Percentiles rank a stretch among this genome's conserved stretches.
Evolutionary conservation across 768 basidiomycete genomes (phyloP).

Genomic region (Mycena alexandri): DNA sequence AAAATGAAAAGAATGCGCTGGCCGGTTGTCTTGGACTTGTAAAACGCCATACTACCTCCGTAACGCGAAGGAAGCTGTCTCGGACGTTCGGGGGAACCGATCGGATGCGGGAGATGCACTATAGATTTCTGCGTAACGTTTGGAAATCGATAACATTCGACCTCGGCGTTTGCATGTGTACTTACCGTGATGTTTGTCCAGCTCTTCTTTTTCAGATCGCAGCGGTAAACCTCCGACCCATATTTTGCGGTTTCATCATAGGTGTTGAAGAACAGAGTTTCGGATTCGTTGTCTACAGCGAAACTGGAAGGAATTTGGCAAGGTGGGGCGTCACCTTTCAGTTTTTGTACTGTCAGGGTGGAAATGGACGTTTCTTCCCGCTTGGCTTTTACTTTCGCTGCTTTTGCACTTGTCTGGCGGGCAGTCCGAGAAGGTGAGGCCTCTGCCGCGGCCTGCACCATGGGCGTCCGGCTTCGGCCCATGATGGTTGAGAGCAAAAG

Average conservation of each 20-base stretch:
- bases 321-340: conserved; percentile 16
- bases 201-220: conserved; percentile 7
- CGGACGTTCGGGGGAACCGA: conserved; percentile 14
- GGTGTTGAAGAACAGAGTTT: conserved; percentile 23
- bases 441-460: not conserved
- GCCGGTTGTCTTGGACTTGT: not conserved
- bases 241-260: conserved; percentile 7
- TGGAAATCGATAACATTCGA: not conserved
- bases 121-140: not conserved
- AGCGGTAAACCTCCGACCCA: conserved; percentile 12
- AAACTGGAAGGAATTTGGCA: not conserved
- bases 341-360: not conserved
- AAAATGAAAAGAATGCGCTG: conserved; percentile 23
- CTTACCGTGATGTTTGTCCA: conserved; percentile 26
- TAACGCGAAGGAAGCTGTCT: conserved; percentile 23
- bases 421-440: conserved; percentile 1
- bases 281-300: conserved; percentile 10
- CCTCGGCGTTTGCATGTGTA: no score
- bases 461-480: not conserved
- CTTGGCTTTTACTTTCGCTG: conserved; percentile 8
- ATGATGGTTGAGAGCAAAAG: not conserved
- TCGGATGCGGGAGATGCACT: not conserved
- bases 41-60: conserved; percentile 26
- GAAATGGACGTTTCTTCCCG: not conserved
- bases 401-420: not conserved